Base-by-base conservation (phyloP, 2,329 filamentous ascomycete species). In the Cladosporium colombiae region DNA sequence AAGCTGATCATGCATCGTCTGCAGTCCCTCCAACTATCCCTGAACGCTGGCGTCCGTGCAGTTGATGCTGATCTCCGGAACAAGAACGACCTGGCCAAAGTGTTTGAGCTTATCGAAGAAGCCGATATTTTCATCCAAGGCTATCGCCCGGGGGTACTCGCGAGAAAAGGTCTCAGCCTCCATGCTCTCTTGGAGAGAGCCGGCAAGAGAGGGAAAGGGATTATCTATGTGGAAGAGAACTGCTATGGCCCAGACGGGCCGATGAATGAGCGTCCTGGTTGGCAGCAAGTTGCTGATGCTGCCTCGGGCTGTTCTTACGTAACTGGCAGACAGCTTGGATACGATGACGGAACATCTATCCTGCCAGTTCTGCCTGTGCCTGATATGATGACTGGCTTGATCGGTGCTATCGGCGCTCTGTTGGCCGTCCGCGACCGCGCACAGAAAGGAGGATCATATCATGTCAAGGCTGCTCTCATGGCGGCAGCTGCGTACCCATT, bases 221-320 rank as follows among this genome's bases (percentile, higher is more conserved):
- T 84, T 25, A 76, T 85, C 21, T 79, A 83, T 53, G 79, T 82
- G 3, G 74, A 80, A 3, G 83, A 85, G 74, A 85, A 85, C 68
- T 85, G 82, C 70, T 86, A 84, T 67, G 84, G 84, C 0, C 85
- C 79, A 77, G 70, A 83, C 59, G 84, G 83, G 0, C 80, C 81
- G 0, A 83, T 80, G 80, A 72, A 74, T 10, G 73, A 79, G 33
- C 74, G 83, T 4, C 80, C 76, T 44, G 83, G 83, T 1, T 86
- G 83, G 83, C 84, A 86, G 73, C 82, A 84, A 70, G 84, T 85
- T 64, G 80, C 78, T 33, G 82, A 85, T 70, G 80, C 81, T 5
- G 79, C 55, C 77, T 74, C 76, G 2, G 78, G 79, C 0, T 75
- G 74, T n/a, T 79, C 77, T 1, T 77, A 77, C 46, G 70, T 77